phyloP scores from a whole-genome alignment of 805 yeast genomes.

The Cyberlindnera xylosilytica region DNA sequence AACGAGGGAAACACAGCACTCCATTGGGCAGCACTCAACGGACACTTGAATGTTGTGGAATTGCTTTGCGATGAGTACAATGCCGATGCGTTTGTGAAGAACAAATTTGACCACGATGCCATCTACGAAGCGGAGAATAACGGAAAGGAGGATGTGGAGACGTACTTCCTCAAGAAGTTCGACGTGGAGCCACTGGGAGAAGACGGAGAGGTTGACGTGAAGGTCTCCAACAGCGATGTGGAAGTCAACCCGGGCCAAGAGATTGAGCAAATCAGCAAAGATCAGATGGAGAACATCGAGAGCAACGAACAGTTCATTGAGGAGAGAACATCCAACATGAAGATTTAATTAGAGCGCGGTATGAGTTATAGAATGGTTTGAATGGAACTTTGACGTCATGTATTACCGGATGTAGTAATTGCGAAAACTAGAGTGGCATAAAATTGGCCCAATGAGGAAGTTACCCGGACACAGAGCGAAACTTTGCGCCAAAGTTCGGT shows the following conservation, averaged over 20 bases:
- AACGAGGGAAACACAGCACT: constrained; percentile 89
- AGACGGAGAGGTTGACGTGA: constrained; percentile 35
- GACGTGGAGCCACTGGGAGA: constrained; percentile 63
- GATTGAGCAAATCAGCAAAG: constrained; percentile 46
- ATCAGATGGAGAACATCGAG: constrained; percentile 39
- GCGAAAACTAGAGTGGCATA: too few relatives aligned
- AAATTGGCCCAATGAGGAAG: background rate
- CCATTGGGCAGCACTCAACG: constrained; percentile 95
- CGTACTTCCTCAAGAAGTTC: constrained; percentile 68
- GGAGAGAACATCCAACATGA: constrained; percentile 26
- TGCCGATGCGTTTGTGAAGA: constrained; percentile 81
- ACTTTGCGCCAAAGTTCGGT: too few relatives aligned
- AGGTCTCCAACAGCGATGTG: constrained; percentile 30
- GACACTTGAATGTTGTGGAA: constrained; percentile 70
- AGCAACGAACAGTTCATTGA: constrained; percentile 30
- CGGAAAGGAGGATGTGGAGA: constrained; percentile 72
- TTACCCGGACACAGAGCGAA: too few relatives aligned
- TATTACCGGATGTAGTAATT: background rate
- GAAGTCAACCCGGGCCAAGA: constrained; percentile 48
- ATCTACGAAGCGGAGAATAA: constrained; percentile 87
- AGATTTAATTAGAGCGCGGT: background rate
- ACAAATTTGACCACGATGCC: constrained; percentile 74
- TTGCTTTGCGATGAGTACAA: constrained; percentile 66
- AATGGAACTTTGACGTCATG: constrained; percentile 1
- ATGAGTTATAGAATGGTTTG: background rate